Percentiles rank a stretch among this genome's conserved stretches.
Conservation (phyloP, 2,329 filamentous ascomycete genomes). For the Talaromyces sp. region DNA sequence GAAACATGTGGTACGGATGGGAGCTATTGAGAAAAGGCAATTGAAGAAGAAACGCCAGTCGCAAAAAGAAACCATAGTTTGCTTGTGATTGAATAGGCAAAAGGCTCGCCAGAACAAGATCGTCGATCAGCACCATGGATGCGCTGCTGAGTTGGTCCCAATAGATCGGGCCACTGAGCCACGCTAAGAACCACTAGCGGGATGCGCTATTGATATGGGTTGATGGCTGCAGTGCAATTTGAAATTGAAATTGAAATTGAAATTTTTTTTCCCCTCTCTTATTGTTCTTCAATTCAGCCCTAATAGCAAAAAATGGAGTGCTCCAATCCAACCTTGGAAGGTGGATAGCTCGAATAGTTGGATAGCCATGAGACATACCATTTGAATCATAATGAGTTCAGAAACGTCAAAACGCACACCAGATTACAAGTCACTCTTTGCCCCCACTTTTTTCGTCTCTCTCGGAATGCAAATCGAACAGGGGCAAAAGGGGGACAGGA, state of each 20-base stretch:
- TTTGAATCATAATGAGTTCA: not conserved
- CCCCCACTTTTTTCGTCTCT: not conserved
- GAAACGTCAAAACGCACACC: not conserved
- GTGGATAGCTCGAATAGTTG: not conserved
- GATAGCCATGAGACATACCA: not conserved
- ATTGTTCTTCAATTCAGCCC: constrained; percentile 6
- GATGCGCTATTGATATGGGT: constrained; percentile 19
- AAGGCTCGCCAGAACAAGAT: not conserved
- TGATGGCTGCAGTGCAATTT: constrained; percentile 1
- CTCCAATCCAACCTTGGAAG: no score
- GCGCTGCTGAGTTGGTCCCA: constrained; percentile 16
- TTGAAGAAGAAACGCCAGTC: no score
- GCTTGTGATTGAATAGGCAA: not conserved
- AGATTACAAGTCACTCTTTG: not conserved
- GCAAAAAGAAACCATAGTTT: not conserved
- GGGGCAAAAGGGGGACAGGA: not conserved
- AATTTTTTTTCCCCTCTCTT: no score
- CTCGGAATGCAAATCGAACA: not conserved
- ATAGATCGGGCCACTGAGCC: constrained; percentile 13
- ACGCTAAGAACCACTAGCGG: constrained; percentile 18
- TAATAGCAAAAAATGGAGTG: not conserved
- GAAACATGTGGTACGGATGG: no score
- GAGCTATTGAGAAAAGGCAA: no score
- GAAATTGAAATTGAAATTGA: no score
- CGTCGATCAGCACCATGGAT: constrained; percentile 9